Percentiles rank a stretch among this genome's conserved stretches.
phyloP scores from a whole-genome alignment of 257 asterid genomes.

The Lavandula angustifolia region DNA sequence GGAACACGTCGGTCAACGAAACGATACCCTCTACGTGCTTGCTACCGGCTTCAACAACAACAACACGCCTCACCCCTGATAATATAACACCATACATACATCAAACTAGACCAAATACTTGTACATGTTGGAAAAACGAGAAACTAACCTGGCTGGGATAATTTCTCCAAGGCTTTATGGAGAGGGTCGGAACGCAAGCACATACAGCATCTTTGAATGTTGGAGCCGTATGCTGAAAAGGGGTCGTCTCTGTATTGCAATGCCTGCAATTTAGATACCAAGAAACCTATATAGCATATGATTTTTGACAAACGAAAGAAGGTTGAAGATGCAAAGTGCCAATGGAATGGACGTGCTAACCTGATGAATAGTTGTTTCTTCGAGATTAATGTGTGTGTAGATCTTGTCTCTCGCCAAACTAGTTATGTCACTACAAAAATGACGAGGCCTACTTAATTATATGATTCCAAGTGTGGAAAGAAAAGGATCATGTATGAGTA shows the following conservation, averaged over 20 bases:
- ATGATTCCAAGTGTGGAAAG: constrained; percentile 17
- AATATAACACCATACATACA: not conserved
- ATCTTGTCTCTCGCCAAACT: constrained; percentile 88
- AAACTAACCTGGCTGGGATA: constrained; percentile 81
- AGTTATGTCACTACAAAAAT: constrained; percentile 82
- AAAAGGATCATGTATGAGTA: too few relatives aligned
- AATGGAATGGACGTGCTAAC: constrained; percentile 41
- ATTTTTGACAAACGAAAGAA: too few relatives aligned
- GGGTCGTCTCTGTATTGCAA: constrained; percentile 91
- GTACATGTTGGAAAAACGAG: too few relatives aligned
- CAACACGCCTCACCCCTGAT: constrained; percentile 81
- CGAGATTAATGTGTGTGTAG: constrained; percentile 77
- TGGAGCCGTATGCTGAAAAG: constrained; percentile 49
- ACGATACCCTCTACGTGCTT: constrained; percentile 88
- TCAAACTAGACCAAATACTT: too few relatives aligned
- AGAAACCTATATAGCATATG: too few relatives aligned
- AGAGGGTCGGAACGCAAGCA: constrained; percentile 88
- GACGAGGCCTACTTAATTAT: constrained; percentile 17
- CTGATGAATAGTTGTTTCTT: constrained; percentile 82
- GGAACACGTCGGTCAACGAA: constrained; percentile 71
- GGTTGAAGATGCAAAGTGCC: not conserved
- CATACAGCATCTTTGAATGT: constrained; percentile 83
- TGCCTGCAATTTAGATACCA: constrained; percentile 68
- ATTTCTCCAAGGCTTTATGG: constrained; percentile 73
- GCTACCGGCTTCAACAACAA: constrained; percentile 96